Percentiles rank a stretch among this genome's conserved stretches.
Conservation (phyloP, 768 basidiomycete species). For the Boletus sensibilis region DNA sequence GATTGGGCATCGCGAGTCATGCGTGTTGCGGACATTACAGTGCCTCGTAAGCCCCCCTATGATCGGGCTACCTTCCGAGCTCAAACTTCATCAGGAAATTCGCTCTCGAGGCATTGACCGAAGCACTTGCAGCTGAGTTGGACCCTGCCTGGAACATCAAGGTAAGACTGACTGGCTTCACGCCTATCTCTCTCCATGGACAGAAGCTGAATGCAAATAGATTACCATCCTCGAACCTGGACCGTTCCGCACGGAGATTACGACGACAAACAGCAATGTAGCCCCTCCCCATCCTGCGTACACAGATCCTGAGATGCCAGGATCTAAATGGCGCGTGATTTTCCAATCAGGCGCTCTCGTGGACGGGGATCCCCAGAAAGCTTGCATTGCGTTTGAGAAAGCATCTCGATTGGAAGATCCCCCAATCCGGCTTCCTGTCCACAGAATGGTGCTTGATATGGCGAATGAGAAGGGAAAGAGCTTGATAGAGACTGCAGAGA, state of each 20-base stretch:
- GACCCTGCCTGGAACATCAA: constrained; percentile 23
- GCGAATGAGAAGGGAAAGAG: constrained; percentile 12
- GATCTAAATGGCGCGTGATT: constrained; percentile 2
- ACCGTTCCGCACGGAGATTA: constrained; percentile 10
- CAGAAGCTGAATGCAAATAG: not conserved
- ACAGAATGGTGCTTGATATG: not conserved
- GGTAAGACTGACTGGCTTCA: not conserved
- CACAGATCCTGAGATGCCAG: constrained; percentile 7
- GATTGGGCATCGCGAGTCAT: constrained; percentile 14
- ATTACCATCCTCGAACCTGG: constrained; percentile 23
- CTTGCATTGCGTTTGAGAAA: constrained; percentile 18
- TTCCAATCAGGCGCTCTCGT: not conserved
- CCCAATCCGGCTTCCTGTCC: constrained; percentile 22
- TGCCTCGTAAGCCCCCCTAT: constrained; percentile 22
- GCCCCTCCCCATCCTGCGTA: constrained; percentile 19
- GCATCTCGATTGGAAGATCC: constrained; percentile 19
- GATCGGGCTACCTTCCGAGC: not conserved
- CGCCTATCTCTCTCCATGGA: not conserved
- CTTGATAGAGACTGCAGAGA: constrained; percentile 15
- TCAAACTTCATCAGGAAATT: constrained; percentile 8
- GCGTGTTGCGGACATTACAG: constrained; percentile 23
- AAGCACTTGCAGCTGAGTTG: constrained; percentile 16
- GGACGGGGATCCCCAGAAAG: constrained; percentile 23
- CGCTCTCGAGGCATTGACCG: constrained; percentile 31
- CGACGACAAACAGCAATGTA: not conserved